Evolutionary conservation across 225 moss, liverwort and hornwort species (phyloP).

Genomic region (Marchantia paleacea): DNA sequence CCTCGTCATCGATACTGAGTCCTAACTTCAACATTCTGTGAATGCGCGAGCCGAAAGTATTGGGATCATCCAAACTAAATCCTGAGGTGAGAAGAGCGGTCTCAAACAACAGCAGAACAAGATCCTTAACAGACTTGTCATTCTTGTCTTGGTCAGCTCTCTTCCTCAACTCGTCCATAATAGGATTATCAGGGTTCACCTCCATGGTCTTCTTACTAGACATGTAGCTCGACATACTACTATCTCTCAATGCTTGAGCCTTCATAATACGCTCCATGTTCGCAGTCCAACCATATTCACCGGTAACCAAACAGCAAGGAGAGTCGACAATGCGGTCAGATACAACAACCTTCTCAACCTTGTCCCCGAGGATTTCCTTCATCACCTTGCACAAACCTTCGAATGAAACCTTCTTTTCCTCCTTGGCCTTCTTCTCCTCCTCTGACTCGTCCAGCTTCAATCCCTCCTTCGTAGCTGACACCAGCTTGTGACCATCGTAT

Average conservation of each 20-base stretch:
- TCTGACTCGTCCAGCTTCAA: conserved; percentile 40
- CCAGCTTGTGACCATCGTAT: conserved; percentile 44
- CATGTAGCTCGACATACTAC: conserved; percentile 50
- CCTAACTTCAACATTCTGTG: conserved; percentile 52
- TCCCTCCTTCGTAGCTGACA: conserved; percentile 49
- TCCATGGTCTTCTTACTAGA: conserved; percentile 50
- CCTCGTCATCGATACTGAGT: conserved; percentile 43
- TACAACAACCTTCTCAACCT: conserved; percentile 46
- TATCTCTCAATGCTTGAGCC: conserved; percentile 42
- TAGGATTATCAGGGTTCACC: conserved; percentile 40
- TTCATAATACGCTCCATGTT: conserved; percentile 53
- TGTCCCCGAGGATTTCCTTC: conserved; percentile 42
- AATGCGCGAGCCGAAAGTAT: conserved; percentile 42
- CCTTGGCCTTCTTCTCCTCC: conserved; percentile 40
- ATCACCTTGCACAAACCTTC: conserved; percentile 40
- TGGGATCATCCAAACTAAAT: conserved; percentile 47
- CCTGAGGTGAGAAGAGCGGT: conserved; percentile 47
- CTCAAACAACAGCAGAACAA: conserved; percentile 35
- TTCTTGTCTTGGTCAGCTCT: conserved; percentile 38
- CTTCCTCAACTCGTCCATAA: conserved; percentile 48
- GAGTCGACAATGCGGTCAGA: conserved; percentile 47
- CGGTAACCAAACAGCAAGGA: conserved; percentile 42
- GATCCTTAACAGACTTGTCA: conserved; percentile 46
- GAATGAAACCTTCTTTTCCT: conserved; percentile 39
- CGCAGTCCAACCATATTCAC: conserved; percentile 46